Conservation (phyloP, 2,329 filamentous ascomycete genomes). For the Colletotrichum zoysiae region DNA sequence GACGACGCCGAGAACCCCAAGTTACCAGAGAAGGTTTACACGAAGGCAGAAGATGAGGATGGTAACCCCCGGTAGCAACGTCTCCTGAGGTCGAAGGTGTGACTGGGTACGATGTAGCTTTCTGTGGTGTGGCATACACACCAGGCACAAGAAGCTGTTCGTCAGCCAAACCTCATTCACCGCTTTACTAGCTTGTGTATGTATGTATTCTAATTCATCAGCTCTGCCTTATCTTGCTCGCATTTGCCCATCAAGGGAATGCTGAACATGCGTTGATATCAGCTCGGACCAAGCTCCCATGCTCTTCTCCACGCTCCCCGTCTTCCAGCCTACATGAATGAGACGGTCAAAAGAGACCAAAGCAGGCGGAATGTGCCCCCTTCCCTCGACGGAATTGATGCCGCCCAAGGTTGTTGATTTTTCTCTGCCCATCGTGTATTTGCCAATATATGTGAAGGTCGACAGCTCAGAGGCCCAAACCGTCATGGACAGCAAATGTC, state of each 20-base stretch:
- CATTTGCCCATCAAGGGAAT: neutral
- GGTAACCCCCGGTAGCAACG: neutral
- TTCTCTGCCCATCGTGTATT: neutral
- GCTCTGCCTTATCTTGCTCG: neutral
- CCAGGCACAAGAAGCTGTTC: neutral
- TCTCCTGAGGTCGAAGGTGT: neutral
- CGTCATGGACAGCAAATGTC: neutral
- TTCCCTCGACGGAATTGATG: neutral
- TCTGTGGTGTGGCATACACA: neutral
- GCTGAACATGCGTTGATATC: neutral
- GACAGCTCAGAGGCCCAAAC: neutral
- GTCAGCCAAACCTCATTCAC: neutral
- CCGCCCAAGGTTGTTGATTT: neutral
- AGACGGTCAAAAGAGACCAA: neutral
- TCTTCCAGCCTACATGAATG: neutral
- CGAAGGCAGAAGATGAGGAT: neutral
- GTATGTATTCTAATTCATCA: neutral
- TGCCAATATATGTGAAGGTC: neutral
- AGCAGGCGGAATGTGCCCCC: neutral
- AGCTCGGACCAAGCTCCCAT: neutral
- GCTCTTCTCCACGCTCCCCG: neutral
- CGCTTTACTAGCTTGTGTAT: too few relatives aligned
- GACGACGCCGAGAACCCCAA: conserved; percentile 34
- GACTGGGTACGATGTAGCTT: too few relatives aligned
- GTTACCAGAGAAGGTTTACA: conserved; percentile 26